phyloP scores from a whole-genome alignment of 2,329 filamentous ascomycete genomes.

The Elsinoe perseae region DNA sequence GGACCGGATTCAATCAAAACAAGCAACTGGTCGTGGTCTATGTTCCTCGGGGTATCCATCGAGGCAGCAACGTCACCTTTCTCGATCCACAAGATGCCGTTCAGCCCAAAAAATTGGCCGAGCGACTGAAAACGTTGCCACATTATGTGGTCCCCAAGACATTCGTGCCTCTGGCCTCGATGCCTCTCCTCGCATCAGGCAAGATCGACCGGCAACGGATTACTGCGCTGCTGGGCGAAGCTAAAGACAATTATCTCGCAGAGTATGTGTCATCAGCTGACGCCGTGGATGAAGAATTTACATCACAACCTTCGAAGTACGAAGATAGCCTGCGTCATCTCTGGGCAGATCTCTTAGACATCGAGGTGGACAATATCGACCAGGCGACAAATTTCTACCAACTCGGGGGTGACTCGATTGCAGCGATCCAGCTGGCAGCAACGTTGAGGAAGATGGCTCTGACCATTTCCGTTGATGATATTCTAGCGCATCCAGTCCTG shows the following conservation, averaged over 20 bases:
- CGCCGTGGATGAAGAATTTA: not conserved
- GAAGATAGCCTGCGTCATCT: slow-evolving; percentile 38
- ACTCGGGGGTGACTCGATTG: slow-evolving; percentile 53
- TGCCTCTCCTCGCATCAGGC: slow-evolving; percentile 24
- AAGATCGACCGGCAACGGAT: slow-evolving; percentile 26
- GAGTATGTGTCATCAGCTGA: no score
- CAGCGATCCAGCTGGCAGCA: slow-evolving; percentile 48
- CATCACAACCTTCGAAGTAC: not conserved
- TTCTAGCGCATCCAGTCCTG: not conserved
- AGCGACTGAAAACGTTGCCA: slow-evolving; percentile 17
- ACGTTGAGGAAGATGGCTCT: not conserved
- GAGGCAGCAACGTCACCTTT: not conserved
- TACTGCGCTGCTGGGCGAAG: not conserved
- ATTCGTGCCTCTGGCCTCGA: not conserved
- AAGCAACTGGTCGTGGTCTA: not conserved
- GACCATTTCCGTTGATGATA: not conserved
- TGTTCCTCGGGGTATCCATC: not conserved
- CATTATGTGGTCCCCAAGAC: slow-evolving; percentile 27
- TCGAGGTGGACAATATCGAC: slow-evolving; percentile 43
- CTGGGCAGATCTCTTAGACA: slow-evolving; percentile 43
- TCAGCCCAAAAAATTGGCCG: not conserved
- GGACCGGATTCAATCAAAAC: not conserved
- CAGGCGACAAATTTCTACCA: slow-evolving; percentile 54
- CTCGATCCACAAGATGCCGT: not conserved
- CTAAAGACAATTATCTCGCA: not conserved